Evolutionary conservation across 2,329 filamentous ascomycete species (phyloP), one percentile per base, ranked within the genome.

Genomic region (Colletotrichum euphorbiae): DNA sequence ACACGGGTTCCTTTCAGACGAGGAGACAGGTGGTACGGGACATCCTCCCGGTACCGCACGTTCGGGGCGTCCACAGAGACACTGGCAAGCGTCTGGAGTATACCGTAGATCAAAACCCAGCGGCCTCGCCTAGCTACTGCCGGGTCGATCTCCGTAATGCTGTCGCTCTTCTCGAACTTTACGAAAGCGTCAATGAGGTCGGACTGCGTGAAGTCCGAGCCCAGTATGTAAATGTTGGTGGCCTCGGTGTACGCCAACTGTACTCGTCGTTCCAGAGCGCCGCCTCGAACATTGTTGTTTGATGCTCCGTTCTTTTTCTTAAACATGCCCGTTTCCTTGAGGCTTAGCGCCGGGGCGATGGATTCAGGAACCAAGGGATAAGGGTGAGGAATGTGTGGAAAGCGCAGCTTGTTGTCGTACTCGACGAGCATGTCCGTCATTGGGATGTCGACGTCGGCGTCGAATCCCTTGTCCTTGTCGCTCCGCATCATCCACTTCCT

Each of bases 371-470:
- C 81, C 1, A 91, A 77, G 0, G 90, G 89, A 70, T 90, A 91
- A 0, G 90, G 89, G 67, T 91, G 85, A 0, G 90, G 87, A 50
- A 92, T 87, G 69, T 91, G 89, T 3, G 90, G 89, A 73, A 87
- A 90, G 7, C 84, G 83, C 71, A 87, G 80, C 58, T 82, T 83
- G 69, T 86, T 90, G 77, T 92, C 90, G 70, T 88, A 92, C 62
- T 86, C 84, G 62, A 91, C 81, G 3, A 92, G 79, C 76, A 92
- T 86, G 72, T 91, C 89, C 0, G 89, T 90, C 71, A 92, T 84
- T 2, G 88, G 87, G n/a, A 91, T 79, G 48, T 87, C 87, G 1
- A 81, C 80, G 72, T 88, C 85, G 1, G 85, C 79, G 19, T 84
- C 80, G 70, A 88, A 87, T 0, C 74, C 77, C 43, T 72, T 77